Evolutionary conservation across 2,329 filamentous ascomycete species (phyloP).

Genomic region (Coniella vitis): DNA sequence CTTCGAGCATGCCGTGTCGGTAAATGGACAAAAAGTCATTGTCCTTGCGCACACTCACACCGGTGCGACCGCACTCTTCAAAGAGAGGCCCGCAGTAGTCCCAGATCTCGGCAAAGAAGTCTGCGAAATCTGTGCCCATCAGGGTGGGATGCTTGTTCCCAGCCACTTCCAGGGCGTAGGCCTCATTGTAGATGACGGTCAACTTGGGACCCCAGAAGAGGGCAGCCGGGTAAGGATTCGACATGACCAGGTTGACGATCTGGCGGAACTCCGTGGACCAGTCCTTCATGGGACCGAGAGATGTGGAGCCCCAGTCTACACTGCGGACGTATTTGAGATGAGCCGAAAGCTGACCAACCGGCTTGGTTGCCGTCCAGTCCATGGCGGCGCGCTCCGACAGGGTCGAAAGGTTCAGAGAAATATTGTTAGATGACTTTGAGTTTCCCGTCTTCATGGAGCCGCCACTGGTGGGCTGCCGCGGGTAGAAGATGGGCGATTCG

Average conservation of each 20-base stretch:
- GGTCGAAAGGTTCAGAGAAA: constrained; percentile 23
- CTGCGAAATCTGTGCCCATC: constrained; percentile 51
- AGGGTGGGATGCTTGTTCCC: constrained; percentile 56
- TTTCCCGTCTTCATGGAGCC: constrained; percentile 24
- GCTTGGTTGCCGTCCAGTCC: constrained; percentile 28
- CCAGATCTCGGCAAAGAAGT: constrained; percentile 49
- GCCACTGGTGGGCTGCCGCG: constrained; percentile 15
- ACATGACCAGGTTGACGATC: constrained; percentile 30
- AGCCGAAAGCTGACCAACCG: constrained; percentile 24
- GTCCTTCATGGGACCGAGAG: constrained; percentile 34
- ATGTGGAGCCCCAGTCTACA: constrained; percentile 36
- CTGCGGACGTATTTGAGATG: constrained; percentile 25
- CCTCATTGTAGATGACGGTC: constrained; percentile 58
- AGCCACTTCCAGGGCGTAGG: constrained; percentile 47
- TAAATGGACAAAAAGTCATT: constrained; percentile 28
- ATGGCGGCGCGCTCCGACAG: constrained; percentile 28
- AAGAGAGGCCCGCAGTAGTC: constrained; percentile 26
- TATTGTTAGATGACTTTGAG: constrained; percentile 21
- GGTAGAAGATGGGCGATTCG: constrained; percentile 10
- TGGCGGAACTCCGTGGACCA: constrained; percentile 41
- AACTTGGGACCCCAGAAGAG: constrained; percentile 58
- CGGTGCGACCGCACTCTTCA: constrained; percentile 30
- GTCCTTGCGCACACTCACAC: constrained; percentile 27
- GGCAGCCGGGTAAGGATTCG: constrained; percentile 37
- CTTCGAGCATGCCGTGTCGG: constrained; percentile 30